Evolutionary conservation across 2,329 filamentous ascomycete genomes (phyloP).

Genomic region (Penicillium italicum): DNA sequence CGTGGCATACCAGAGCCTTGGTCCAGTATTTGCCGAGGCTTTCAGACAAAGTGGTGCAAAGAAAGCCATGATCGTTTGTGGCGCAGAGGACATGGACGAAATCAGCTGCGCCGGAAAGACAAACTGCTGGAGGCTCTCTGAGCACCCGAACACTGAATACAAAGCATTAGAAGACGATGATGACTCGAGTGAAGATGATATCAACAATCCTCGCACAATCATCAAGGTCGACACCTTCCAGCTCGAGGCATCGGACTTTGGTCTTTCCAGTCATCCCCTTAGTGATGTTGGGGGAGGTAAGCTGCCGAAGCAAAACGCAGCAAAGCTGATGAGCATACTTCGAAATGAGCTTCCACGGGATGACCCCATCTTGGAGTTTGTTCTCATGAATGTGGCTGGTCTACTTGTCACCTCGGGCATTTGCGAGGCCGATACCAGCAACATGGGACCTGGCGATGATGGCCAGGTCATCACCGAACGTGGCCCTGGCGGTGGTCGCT

Average conservation of each 20-base stretch:
- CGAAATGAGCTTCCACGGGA: constrained; percentile 67
- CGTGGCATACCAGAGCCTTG: constrained; percentile 81
- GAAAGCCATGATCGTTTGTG: constrained; percentile 89
- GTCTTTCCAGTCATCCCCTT: constrained; percentile 70
- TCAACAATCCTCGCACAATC: constrained; percentile 39
- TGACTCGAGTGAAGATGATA: constrained; percentile 39
- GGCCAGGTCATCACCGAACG: constrained; percentile 75
- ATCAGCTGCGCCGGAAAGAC: constrained; percentile 86
- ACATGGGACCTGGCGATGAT: constrained; percentile 76
- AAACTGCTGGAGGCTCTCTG: constrained; percentile 77
- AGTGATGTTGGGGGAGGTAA: constrained; percentile 77
- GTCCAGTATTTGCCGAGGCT: constrained; percentile 83
- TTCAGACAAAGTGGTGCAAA: constrained; percentile 69
- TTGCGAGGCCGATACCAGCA: constrained; percentile 75
- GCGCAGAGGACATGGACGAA: constrained; percentile 92
- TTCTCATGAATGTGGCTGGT: constrained; percentile 88
- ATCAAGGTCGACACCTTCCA: constrained; percentile 71
- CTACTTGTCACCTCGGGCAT: constrained; percentile 81
- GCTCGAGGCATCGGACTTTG: constrained; percentile 81
- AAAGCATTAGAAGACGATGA: constrained; percentile 42
- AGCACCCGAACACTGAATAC: constrained; percentile 48
- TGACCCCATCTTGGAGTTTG: constrained; percentile 86
- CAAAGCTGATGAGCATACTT: constrained; percentile 74
- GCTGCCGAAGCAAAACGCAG: constrained; percentile 80
- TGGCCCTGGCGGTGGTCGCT: constrained; percentile 80